Percentiles rank a stretch among this genome's conserved stretches.
These are phyloP conservation scores for Zygoascus biomembranicola DNA, from an alignment of 805 yeast species.

Conservation along the genomic window DNA sequence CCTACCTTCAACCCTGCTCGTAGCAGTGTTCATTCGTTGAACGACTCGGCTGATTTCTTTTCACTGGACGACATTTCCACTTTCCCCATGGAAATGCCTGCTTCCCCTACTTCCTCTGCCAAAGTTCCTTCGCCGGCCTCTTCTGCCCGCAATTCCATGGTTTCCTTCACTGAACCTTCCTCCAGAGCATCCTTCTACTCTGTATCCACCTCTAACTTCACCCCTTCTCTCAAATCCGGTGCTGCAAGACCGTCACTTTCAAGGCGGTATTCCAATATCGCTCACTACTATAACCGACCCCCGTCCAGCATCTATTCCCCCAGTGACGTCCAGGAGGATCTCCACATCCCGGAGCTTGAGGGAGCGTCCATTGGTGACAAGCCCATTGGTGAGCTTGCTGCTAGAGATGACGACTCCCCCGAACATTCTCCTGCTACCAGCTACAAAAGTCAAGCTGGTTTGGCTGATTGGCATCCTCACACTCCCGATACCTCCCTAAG, in stretches of 20 bases:
- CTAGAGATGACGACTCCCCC: background rate
- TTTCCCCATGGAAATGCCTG: background rate
- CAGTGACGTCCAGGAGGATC: background rate
- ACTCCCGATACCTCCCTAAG: background rate
- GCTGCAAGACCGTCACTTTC: background rate
- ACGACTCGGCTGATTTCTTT: background rate
- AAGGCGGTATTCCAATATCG: background rate
- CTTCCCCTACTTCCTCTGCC: background rate
- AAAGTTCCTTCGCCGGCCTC: background rate
- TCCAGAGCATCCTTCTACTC: background rate
- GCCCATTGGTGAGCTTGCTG: background rate
- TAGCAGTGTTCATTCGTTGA: background rate
- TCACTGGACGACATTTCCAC: background rate
- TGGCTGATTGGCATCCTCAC: background rate
- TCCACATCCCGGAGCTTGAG: background rate
- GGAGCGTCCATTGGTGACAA: background rate
- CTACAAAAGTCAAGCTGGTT: background rate
- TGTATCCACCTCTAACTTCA: background rate
- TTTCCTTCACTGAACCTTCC: background rate
- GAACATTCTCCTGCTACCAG: background rate
- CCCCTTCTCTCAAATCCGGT: background rate
- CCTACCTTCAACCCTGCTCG: background rate
- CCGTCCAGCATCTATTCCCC: background rate
- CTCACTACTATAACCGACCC: background rate
- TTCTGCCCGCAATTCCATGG: background rate